Evolutionary conservation across 768 basidiomycete species (phyloP).

Genomic region (Leccinum boreale): DNA sequence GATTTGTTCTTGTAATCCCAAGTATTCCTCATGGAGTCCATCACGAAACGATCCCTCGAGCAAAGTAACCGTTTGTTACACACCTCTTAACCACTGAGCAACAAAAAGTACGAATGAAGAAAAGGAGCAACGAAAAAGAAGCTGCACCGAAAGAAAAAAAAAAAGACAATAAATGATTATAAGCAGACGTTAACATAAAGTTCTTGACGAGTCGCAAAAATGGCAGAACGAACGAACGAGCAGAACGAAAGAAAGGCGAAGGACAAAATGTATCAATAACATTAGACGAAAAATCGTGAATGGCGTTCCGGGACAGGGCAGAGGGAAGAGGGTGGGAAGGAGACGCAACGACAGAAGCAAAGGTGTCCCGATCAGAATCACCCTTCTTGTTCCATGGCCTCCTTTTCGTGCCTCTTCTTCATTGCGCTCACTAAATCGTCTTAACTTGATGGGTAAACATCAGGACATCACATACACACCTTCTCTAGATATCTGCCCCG

Average conservation of each 20-base stretch:
- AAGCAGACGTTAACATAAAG: not conserved
- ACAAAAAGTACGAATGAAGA: not conserved
- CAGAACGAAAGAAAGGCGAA: not conserved
- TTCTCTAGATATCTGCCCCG: slow-evolving; percentile 83
- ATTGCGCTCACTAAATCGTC: slow-evolving; percentile 65
- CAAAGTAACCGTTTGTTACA: not conserved
- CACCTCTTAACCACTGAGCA: not conserved
- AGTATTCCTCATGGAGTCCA: too few relatives aligned
- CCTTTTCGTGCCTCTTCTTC: slow-evolving; percentile 79
- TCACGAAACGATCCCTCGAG: not conserved
- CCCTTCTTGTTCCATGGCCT: slow-evolving; percentile 58
- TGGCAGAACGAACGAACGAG: not conserved
- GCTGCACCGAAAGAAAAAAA: not conserved
- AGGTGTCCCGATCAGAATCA: slow-evolving; percentile 5
- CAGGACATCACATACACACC: slow-evolving; percentile 42
- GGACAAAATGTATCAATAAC: not conserved
- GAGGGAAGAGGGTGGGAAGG: not conserved
- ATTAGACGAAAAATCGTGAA: not conserved
- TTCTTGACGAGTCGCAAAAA: not conserved
- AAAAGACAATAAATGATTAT: not conserved
- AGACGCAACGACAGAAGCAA: too few relatives aligned
- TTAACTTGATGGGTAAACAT: not conserved
- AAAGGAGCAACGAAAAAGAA: not conserved
- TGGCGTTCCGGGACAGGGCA: not conserved
- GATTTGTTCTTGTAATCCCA: too few relatives aligned